Evolutionary conservation across 2,329 filamentous ascomycete species (phyloP).

Genomic region (Sporothrix brunneoviolacea): DNA sequence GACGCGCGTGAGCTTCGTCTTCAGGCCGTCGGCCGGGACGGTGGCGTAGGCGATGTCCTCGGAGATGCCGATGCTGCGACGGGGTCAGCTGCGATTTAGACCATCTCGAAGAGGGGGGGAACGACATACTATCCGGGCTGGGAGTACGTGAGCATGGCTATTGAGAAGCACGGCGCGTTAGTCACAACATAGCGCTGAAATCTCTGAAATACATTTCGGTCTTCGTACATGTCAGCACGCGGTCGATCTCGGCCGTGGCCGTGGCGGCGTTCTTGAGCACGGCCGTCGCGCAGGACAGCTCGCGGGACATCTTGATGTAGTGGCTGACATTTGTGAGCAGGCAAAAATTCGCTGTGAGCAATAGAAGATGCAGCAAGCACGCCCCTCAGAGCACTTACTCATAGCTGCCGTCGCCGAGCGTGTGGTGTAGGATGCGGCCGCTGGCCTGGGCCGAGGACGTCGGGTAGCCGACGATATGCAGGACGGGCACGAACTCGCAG

Average conservation of each 20-base stretch:
- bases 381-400: too few species aligned
- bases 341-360: too few species aligned
- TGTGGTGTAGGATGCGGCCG: slow-evolving; percentile 55
- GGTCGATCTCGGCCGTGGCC: neutral
- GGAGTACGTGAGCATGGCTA: neutral
- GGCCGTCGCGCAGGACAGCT: neutral
- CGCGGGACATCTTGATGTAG: neutral
- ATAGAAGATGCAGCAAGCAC: too few species aligned
- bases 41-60: neutral
- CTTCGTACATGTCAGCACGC: neutral
- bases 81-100: neutral
- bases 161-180: too few species aligned
- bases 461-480: slow-evolving; percentile 58
- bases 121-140: slow-evolving; percentile 1
- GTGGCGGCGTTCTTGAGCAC: neutral
- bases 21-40: neutral
- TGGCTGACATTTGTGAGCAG: neutral
- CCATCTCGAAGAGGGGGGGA: neutral
- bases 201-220: too few species aligned
- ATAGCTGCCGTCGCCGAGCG: slow-evolving; percentile 56
- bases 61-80: neutral
- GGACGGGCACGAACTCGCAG: slow-evolving; percentile 64
- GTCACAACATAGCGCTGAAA: too few species aligned
- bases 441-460: slow-evolving; percentile 27
- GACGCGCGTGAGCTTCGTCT: neutral